A percentile compares a stretch with the other conserved stretches of the same genome.
These are phyloP conservation scores for Chaetothyriales sp. DNA, from an alignment of 2,329 filamentous ascomycete species.

Conservation along the genomic window DNA sequence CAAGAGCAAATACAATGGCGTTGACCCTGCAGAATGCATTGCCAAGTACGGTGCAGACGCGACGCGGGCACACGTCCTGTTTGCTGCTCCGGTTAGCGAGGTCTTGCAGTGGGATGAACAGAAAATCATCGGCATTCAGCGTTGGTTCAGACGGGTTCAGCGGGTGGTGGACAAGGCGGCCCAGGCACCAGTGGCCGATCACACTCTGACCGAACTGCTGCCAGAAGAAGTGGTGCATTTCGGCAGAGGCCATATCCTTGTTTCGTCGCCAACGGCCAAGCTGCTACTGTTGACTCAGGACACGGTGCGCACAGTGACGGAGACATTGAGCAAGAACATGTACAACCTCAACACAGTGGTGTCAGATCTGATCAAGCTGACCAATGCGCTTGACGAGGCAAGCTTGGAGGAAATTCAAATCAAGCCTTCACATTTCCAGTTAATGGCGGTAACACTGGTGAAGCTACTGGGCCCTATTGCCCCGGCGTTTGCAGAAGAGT, in stretches of 20 bases:
- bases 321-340: constrained; percentile 52
- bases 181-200: not conserved
- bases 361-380: constrained; percentile 68
- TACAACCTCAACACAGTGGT: constrained; percentile 71
- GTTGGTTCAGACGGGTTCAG: constrained; percentile 60
- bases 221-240: constrained; percentile 2
- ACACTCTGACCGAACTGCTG: not conserved
- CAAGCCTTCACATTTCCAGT: constrained; percentile 5
- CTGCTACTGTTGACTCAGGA: constrained; percentile 54
- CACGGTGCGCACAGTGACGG: constrained; percentile 51
- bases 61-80: constrained; percentile 72
- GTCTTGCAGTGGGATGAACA: constrained; percentile 76
- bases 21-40: constrained; percentile 63
- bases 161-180: constrained; percentile 34
- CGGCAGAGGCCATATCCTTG: constrained; percentile 26
- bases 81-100: constrained; percentile 71
- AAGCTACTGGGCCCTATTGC: constrained; percentile 65
- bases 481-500: constrained; percentile 68
- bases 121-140: constrained; percentile 65
- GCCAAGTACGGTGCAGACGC: constrained; percentile 65
- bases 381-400: constrained; percentile 42
- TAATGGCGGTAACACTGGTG: constrained; percentile 42
- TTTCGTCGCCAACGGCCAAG: constrained; percentile 24
- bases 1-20: constrained; percentile 85
- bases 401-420: constrained; percentile 3